These are phyloP conservation scores for Cercospora sp. DNA, from an alignment of 2,329 filamentous ascomycete species.

Conservation along the genomic window DNA sequence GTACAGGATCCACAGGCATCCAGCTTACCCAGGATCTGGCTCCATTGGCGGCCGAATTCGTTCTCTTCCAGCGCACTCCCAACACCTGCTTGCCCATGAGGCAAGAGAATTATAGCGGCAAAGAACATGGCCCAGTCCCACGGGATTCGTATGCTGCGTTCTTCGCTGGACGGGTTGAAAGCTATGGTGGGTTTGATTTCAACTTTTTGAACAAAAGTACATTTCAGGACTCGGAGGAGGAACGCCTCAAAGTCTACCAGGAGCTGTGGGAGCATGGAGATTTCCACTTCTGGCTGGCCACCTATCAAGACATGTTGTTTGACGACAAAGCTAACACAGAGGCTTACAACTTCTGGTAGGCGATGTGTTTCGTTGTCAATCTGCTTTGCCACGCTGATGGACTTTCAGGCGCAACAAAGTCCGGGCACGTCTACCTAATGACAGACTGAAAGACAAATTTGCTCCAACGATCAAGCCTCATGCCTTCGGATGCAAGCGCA, in stretches of 20 bases:
- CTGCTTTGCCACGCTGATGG: neutral
- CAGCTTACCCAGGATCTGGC: slow-evolving; percentile 37
- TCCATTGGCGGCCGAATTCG: slow-evolving; percentile 40
- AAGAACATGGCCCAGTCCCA: neutral
- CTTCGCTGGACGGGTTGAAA: slow-evolving; percentile 51
- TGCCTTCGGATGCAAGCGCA: slow-evolving; percentile 19
- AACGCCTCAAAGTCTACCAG: slow-evolving; percentile 11
- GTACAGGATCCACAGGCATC: slow-evolving; percentile 45
- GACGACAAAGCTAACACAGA: slow-evolving; percentile 55
- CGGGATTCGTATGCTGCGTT: slow-evolving; percentile 34
- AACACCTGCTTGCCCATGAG: slow-evolving; percentile 55
- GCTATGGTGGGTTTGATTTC: slow-evolving; percentile 41
- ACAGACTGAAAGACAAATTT: slow-evolving; percentile 56
- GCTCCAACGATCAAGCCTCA: slow-evolving; percentile 53
- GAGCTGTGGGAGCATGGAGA: slow-evolving; percentile 11
- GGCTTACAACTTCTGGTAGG: slow-evolving; percentile 48
- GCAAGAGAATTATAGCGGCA: slow-evolving; percentile 37
- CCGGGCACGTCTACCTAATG: slow-evolving; percentile 45
- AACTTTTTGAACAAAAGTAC: slow-evolving; percentile 35
- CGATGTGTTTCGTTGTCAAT: too few species aligned
- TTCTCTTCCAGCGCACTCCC: slow-evolving; percentile 66
- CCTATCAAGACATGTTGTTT: slow-evolving; percentile 41
- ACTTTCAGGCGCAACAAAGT: slow-evolving; percentile 35
- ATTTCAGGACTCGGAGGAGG: slow-evolving; percentile 7
- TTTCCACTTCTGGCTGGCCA: slow-evolving; percentile 39